Conservation (phyloP, 768 basidiomycete genomes). For the Mycena epipterygia region DNA sequence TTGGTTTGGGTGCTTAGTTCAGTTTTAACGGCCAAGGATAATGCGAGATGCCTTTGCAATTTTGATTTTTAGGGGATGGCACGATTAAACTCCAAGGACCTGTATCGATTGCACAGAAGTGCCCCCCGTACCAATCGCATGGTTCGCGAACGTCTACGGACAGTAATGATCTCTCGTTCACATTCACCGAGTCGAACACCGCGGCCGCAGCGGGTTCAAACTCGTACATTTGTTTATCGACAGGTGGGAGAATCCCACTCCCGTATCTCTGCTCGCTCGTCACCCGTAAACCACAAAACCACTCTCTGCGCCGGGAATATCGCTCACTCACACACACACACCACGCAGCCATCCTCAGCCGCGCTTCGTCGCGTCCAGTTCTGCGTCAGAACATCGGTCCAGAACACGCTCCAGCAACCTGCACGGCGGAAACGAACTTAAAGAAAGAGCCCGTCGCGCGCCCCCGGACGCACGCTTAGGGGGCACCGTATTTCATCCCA, state of each 20-base stretch:
- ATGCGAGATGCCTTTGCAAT: no score
- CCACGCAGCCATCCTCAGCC: slow-evolving; percentile 17
- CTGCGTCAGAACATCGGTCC: no score
- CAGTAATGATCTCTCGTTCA: slow-evolving; percentile 2
- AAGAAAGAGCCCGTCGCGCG: slow-evolving; percentile 9
- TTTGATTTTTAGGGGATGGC: no score
- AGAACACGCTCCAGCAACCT: slow-evolving; percentile 25
- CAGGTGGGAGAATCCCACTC: slow-evolving; percentile 1
- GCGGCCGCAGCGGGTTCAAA: slow-evolving; percentile 19
- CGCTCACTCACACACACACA: neutral
- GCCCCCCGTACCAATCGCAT: slow-evolving; percentile 4
- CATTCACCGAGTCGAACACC: neutral
- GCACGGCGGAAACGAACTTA: neutral
- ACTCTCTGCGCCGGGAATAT: neutral
- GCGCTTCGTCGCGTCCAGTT: slow-evolving; percentile 27
- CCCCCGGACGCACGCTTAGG: slow-evolving; percentile 35
- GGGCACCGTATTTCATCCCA: slow-evolving; percentile 34
- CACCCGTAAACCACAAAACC: neutral
- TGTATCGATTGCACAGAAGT: slow-evolving; percentile 21
- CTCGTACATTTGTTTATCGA: slow-evolving; percentile 30
- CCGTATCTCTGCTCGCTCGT: neutral
- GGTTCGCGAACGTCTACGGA: slow-evolving; percentile 19
- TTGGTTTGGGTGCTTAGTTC: no score
- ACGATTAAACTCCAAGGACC: no score
- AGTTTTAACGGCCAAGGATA: no score